Evolutionary conservation across 495 filamentous ascomycete species (phyloP), one percentile per base, ranked within the genome.

Genomic region (Immersiella caudata): DNA sequence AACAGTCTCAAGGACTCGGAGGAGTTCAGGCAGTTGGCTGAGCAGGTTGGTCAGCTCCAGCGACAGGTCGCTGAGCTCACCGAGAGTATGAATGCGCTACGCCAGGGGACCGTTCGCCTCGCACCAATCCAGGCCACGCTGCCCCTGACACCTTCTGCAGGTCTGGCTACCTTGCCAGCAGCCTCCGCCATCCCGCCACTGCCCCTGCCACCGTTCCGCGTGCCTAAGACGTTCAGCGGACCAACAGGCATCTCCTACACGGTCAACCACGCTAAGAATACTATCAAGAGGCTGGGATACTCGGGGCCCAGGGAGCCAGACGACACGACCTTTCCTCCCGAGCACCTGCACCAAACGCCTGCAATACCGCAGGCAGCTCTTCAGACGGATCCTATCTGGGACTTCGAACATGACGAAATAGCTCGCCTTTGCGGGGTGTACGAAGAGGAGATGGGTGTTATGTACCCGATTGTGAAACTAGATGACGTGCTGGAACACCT

Each of bases 281-380:
- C 93, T 20, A 79, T 97, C 24, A 91, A 94, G 68, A 92, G 87
- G 65, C 96, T 97, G 93, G 93, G 93, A 1, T 93, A 96, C 66
- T 86, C 88, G 7, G 82, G 80, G 0, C 70, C 79, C 0, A 70
- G 76, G 16, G 89, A 90, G 54, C 85, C 86, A 58, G 85, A 88
- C 26, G 82, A 86, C n/a, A 86, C 88, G 71, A 60, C 46, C 33
- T 36, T 50, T 36, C 78, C 83, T 16, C 84, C 83, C 0, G 79
- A 85, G 21, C 82, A 75, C 2, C 86, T 87, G 36, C 86, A 88
- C 12, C 82, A 83, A 8, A 77, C 77, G 9, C 80, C 80, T 21
- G 78, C 86, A 6, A 67, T 82, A 35, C 50, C 70, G 24, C 59
- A 74, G 70, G 64, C 76, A 74, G 22, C 52, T 6, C 20, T 33